Conservation (phyloP, 352 stramenopile genomes). For the Phytophthora cactorum region DNA sequence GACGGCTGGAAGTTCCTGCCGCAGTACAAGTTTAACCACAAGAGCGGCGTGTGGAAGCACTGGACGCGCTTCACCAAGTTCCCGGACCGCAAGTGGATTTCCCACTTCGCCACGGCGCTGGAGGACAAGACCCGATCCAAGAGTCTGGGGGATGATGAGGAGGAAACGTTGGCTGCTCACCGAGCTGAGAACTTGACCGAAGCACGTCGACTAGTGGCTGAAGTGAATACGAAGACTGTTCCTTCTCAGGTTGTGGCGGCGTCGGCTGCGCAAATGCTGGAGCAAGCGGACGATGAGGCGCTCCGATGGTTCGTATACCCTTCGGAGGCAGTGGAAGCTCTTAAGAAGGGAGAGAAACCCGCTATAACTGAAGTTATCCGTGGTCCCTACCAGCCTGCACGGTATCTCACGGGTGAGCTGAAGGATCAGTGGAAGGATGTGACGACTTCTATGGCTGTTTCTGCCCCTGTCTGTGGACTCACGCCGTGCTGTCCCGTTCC, state of each 20-base stretch:
- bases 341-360: conserved; percentile 87
- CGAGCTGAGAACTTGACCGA: conserved; percentile 48
- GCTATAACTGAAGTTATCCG: conserved; percentile 42
- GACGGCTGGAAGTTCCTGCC: conserved; percentile 95
- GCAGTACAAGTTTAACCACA: conserved; percentile 96
- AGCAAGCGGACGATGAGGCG: conserved; percentile 50
- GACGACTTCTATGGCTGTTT: background rate
- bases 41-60: conserved; percentile 95
- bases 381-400: conserved; percentile 58
- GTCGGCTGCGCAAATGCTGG: conserved; percentile 58
- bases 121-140: conserved; percentile 33
- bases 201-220: conserved; percentile 41
- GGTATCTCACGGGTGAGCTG: conserved; percentile 51
- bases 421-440: conserved; percentile 51
- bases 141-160: conserved; percentile 24
- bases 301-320: conserved; percentile 84
- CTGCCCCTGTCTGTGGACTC: conserved; percentile 14
- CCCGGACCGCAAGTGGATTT: conserved; percentile 62
- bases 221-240: conserved; percentile 30
- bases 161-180: conserved; percentile 50
- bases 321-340: conserved; percentile 84
- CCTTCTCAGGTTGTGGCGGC: conserved; percentile 38
- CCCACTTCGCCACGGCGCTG: conserved; percentile 47
- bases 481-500: conserved; percentile 27
- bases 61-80: conserved; percentile 61